A percentile compares a stretch with the other conserved stretches of the same genome.
These are phyloP conservation scores for Camelina hispida DNA, from an alignment of 345 rosid species.

Conservation along the genomic window DNA sequence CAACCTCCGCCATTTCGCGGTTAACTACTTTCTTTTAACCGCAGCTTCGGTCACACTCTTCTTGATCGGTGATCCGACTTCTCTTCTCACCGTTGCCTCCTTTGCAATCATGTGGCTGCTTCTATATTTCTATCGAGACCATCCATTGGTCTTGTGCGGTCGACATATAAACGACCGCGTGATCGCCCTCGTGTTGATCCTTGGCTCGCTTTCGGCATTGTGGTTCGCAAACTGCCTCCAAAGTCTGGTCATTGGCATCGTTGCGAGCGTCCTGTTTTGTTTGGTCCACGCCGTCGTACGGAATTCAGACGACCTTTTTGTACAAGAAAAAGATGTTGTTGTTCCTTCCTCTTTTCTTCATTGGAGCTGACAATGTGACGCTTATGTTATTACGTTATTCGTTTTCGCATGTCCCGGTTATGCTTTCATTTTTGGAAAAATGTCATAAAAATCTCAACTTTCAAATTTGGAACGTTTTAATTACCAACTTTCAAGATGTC, in stretches of 20 bases:
- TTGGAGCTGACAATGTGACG: conserved; percentile 15
- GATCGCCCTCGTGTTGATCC: conserved; percentile 39
- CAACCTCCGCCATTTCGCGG: conserved; percentile 45
- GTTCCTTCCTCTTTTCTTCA: conserved; percentile 38
- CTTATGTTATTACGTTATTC: too few species aligned
- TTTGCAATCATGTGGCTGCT: conserved; percentile 49
- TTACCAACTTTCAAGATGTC: too few species aligned
- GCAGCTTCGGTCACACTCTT: conserved; percentile 31
- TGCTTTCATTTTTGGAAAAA: background rate
- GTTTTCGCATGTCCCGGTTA: background rate
- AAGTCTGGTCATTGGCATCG: conserved; percentile 45
- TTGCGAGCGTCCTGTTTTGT: conserved; percentile 39
- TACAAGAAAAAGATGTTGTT: conserved; percentile 42
- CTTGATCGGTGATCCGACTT: conserved; percentile 38
- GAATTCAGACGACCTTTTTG: conserved; percentile 46
- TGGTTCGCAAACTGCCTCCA: conserved; percentile 44
- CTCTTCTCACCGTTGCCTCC: conserved; percentile 44
- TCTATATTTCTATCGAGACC: conserved; percentile 51
- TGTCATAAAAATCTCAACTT: too few species aligned
- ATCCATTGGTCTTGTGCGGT: conserved; percentile 48
- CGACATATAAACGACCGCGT: conserved; percentile 41
- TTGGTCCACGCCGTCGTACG: conserved; percentile 46
- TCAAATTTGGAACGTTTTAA: too few species aligned
- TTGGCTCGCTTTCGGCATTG: conserved; percentile 43
- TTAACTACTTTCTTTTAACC: conserved; percentile 51